These are phyloP conservation scores for Tillandsia fasciculata DNA, from an alignment of 176 grass and related monocot genomes.

Conservation along the genomic window DNA sequence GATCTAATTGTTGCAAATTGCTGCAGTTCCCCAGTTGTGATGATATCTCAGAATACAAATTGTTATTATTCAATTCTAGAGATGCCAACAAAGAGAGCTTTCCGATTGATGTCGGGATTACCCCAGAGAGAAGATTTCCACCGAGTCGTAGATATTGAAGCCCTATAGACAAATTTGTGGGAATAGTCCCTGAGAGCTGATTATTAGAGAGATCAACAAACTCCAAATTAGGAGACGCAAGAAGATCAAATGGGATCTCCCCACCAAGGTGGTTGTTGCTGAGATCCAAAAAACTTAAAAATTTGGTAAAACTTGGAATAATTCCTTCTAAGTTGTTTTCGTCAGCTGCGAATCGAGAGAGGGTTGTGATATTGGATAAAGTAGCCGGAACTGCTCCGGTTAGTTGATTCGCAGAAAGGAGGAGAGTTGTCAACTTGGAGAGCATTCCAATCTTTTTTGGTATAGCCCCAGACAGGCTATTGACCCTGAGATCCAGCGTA, in stretches of 20 bases:
- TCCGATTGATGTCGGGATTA: slow-evolving; percentile 28
- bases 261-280: slow-evolving; percentile 27
- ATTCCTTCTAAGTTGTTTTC: no score
- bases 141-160: slow-evolving; percentile 41
- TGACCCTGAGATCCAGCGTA: no score
- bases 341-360: no score
- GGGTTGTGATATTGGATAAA: no score
- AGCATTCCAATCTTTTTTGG: no score
- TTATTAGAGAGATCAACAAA: slow-evolving; percentile 43
- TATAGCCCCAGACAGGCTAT: no score
- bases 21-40: slow-evolving; percentile 19
- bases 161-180: background rate
- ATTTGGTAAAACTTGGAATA: no score
- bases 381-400: no score
- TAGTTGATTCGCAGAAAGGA: no score
- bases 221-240: slow-evolving; percentile 12
- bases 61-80: no score
- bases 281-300: no score
- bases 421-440: no score
- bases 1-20: slow-evolving; percentile 35
- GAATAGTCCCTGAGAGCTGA: slow-evolving; percentile 12
- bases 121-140: slow-evolving; percentile 22
- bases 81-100: background rate
- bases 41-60: slow-evolving; percentile 26
- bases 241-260: slow-evolving; percentile 21